Percentiles rank a stretch among this genome's conserved stretches.
Conservation (phyloP, 306 rosid genomes). For the Lotus japonicus region DNA sequence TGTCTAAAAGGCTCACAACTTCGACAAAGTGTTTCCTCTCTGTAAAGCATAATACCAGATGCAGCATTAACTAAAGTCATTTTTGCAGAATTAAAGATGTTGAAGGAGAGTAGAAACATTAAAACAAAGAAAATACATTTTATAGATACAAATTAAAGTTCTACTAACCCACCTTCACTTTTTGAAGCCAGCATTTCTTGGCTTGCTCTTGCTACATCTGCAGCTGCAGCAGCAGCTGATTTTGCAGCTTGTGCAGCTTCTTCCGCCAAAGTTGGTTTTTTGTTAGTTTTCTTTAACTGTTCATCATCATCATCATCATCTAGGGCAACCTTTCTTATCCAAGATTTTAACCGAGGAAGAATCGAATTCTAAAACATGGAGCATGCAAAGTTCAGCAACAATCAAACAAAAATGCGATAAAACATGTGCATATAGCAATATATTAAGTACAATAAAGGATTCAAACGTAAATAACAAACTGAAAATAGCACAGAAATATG, state of each 20-base stretch:
- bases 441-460: background rate
- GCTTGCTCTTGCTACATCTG: slow-evolving; percentile 85
- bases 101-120: background rate
- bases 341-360: slow-evolving; percentile 82
- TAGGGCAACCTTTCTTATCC: slow-evolving; percentile 77
- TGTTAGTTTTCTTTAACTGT: slow-evolving; percentile 28
- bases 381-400: slow-evolving; percentile 14
- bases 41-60: slow-evolving; percentile 33
- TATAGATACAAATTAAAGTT: slow-evolving; percentile 14
- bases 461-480: slow-evolving; percentile 15
- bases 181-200: slow-evolving; percentile 71
- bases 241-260: slow-evolving; percentile 87
- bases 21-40: slow-evolving; percentile 58
- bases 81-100: slow-evolving; percentile 5
- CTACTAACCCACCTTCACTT: slow-evolving; percentile 55
- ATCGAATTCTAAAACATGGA: slow-evolving; percentile 59
- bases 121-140: background rate
- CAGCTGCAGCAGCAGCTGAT: slow-evolving; percentile 94
- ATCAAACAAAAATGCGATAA: slow-evolving; percentile 4
- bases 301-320: slow-evolving; percentile 60
- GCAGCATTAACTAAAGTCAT: slow-evolving; percentile 13
- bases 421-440: slow-evolving; percentile 4
- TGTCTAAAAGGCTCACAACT: slow-evolving; percentile 51
- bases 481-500: slow-evolving; percentile 4
- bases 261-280: slow-evolving; percentile 65